These are phyloP conservation scores for Boletus tylopilopsis DNA, from an alignment of 768 basidiomycete species.

Conservation along the genomic window DNA sequence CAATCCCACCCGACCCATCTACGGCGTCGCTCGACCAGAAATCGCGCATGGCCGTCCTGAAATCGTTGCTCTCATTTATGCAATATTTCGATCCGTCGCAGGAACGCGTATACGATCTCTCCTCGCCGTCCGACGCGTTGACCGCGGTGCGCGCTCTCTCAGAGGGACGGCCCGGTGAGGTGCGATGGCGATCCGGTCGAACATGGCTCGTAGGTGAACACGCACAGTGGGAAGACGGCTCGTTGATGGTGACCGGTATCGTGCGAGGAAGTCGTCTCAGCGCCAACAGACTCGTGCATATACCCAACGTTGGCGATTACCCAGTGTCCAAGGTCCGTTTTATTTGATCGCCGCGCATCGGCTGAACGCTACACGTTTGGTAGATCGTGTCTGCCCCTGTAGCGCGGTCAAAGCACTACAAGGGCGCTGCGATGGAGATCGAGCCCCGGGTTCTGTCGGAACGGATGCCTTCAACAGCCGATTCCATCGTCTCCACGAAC, in stretches of 20 bases:
- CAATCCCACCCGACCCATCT: slow-evolving; percentile 53
- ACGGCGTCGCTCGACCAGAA: slow-evolving; percentile 53
- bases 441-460: slow-evolving; percentile 63
- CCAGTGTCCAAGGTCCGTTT: slow-evolving; percentile 65
- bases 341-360: background rate
- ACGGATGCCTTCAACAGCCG: slow-evolving; percentile 60
- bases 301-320: slow-evolving; percentile 88
- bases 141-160: slow-evolving; percentile 75
- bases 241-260: slow-evolving; percentile 74
- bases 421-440: slow-evolving; percentile 55
- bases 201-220: slow-evolving; percentile 73
- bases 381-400: slow-evolving; percentile 72
- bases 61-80: slow-evolving; percentile 91
- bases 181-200: slow-evolving; percentile 81
- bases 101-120: slow-evolving; percentile 70
- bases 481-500: slow-evolving; percentile 84
- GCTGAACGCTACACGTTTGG: background rate
- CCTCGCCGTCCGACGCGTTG: slow-evolving; percentile 57
- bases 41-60: slow-evolving; percentile 63
- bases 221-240: slow-evolving; percentile 58
- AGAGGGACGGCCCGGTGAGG: slow-evolving; percentile 77
- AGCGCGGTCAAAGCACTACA: slow-evolving; percentile 32
- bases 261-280: slow-evolving; percentile 76
- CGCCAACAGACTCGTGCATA: slow-evolving; percentile 80
- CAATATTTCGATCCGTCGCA: slow-evolving; percentile 91